Evolutionary conservation across 2,329 filamentous ascomycete species (phyloP).

Genomic region (Cephalotrichum gorgonifer): DNA sequence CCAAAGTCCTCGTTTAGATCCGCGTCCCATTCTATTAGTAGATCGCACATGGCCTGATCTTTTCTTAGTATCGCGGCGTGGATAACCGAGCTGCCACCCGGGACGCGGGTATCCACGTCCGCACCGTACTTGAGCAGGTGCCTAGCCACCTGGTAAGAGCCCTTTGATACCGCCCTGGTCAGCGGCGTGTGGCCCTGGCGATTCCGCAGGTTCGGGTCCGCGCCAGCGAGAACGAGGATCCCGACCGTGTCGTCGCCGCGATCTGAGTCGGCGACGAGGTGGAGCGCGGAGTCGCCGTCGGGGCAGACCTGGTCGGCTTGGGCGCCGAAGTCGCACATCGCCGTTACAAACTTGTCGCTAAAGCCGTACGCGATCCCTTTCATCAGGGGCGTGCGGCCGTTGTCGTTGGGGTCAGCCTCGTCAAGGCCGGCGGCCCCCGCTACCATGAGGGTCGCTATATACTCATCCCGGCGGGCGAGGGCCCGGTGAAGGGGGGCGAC

Average conservation of each 20-base stretch:
- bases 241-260: conserved; percentile 11
- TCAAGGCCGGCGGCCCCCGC: conserved; percentile 14
- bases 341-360: conserved; percentile 11
- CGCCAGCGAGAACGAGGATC: conserved; percentile 12
- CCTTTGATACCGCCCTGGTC: conserved; percentile 10
- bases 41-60: conserved; percentile 9
- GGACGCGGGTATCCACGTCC: conserved; percentile 12
- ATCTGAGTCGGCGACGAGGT: conserved; percentile 12
- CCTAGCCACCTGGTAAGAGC: conserved; percentile 7
- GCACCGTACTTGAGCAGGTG: conserved; percentile 12
- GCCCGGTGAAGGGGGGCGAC: conserved; percentile 13
- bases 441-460: conserved; percentile 12
- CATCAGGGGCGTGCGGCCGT: conserved; percentile 12
- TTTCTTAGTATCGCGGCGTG: conserved; percentile 12
- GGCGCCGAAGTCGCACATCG: conserved; percentile 14
- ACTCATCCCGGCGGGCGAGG: conserved; percentile 9
- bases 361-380: conserved; percentile 10
- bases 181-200: conserved; percentile 12
- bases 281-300: conserved; percentile 12
- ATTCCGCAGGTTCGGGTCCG: conserved; percentile 10
- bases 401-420: conserved; percentile 5
- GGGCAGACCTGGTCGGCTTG: conserved; percentile 11
- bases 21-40: conserved; percentile 14
- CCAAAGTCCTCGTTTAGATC: conserved; percentile 9
- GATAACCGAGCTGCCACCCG: conserved; percentile 11